Conservation (phyloP, 495 filamentous ascomycete species). For the Daldinia decipiens region DNA sequence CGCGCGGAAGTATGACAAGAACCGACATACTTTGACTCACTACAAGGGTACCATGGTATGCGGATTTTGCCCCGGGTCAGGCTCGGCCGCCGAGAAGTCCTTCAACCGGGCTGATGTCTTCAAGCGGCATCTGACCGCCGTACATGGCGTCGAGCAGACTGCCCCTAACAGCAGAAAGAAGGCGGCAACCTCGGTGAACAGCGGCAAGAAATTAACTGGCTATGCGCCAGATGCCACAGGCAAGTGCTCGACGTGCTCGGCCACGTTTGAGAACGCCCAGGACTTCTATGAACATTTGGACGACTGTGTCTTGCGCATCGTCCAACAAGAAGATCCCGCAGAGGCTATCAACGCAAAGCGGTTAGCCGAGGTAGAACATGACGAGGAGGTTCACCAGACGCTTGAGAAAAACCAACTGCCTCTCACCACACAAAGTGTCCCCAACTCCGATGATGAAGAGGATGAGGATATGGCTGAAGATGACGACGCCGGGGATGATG, state of each 20-base stretch:
- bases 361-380: conserved; percentile 82
- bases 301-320: conserved; percentile 96
- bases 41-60: conserved; percentile 99
- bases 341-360: conserved; percentile 94
- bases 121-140: conserved; percentile 93
- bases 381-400: conserved; percentile 83
- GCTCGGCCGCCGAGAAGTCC: conserved; percentile 93
- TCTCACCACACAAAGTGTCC: conserved; percentile 63
- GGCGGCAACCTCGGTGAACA: conserved; percentile 49
- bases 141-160: conserved; percentile 94
- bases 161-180: conserved; percentile 93
- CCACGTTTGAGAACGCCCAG: conserved; percentile 91
- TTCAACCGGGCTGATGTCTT: conserved; percentile 99
- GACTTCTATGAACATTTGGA: conserved; percentile 99
- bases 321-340: conserved; percentile 95
- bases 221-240: conserved; percentile 82
- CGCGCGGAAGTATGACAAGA: conserved; percentile 98
- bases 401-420: conserved; percentile 82
- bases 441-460: conserved; percentile 73
- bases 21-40: conserved; percentile 96
- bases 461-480: conserved; percentile 69
- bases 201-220: conserved; percentile 66
- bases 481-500: conserved; percentile 55
- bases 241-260: conserved; percentile 95
- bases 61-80: conserved; percentile 93